Percentiles rank a stretch among this genome's conserved stretches.
Evolutionary conservation across 495 filamentous ascomycete genomes (phyloP).

Genomic region (Trichocladium uniseriatum): DNA sequence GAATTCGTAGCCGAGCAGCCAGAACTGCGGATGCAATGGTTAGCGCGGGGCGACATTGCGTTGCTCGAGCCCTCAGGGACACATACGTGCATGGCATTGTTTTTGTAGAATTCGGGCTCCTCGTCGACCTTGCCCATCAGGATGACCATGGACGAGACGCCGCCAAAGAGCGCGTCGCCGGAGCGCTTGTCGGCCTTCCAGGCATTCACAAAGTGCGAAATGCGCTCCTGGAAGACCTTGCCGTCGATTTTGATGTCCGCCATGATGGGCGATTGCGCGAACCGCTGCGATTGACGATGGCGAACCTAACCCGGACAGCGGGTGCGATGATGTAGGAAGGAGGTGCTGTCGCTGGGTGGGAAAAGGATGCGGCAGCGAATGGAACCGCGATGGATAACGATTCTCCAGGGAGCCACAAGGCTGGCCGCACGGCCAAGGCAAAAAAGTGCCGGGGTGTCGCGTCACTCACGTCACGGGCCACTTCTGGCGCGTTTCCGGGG

Average conservation of each 20-base stretch:
- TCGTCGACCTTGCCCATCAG: conserved; percentile 93
- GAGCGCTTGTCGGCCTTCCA: conserved; percentile 93
- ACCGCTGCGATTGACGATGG: conserved; percentile 23
- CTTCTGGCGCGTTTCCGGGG: conserved; percentile 10
- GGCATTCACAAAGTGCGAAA: conserved; percentile 72
- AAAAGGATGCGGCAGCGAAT: conserved; percentile 6
- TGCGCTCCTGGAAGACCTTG: conserved; percentile 80
- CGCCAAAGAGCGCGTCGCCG: conserved; percentile 71
- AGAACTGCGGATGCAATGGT: conserved; percentile 56
- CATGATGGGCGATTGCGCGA: conserved; percentile 36
- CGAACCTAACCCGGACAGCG: conserved; percentile 8
- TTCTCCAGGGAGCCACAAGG: background rate
- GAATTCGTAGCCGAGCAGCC: conserved; percentile 97
- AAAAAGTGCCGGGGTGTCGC: conserved; percentile 14
- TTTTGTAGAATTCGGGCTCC: conserved; percentile 74
- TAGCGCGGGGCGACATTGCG: conserved; percentile 5
- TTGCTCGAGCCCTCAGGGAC: background rate
- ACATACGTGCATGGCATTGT: conserved; percentile 88
- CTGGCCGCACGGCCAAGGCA: conserved; percentile 2
- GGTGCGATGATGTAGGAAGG: conserved; percentile 2
- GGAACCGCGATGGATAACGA: background rate
- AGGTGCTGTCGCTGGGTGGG: background rate
- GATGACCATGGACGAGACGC: conserved; percentile 74
- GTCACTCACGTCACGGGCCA: conserved; percentile 12
- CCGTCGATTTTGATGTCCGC: conserved; percentile 80